Percentiles rank a stretch among this genome's conserved stretches.
phyloP scores from a whole-genome alignment of 2,329 filamentous ascomycete species.

The Neofusicoccum cordaticola region DNA sequence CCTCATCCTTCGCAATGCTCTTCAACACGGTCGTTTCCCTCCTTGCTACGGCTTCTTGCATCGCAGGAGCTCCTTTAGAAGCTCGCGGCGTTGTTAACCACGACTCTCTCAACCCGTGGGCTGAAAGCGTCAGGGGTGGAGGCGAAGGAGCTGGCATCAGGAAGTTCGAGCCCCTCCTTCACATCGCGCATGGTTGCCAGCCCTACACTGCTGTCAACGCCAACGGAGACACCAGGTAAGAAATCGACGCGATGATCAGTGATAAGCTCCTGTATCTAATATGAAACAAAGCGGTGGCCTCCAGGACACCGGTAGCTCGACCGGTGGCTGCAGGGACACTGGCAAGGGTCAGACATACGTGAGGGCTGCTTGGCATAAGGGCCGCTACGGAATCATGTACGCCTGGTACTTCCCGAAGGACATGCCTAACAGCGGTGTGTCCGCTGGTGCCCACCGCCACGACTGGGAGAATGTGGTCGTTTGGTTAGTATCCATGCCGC shows the following conservation, averaged over 20 bases:
- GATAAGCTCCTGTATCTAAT: background rate
- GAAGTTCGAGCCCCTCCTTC: constrained; percentile 23
- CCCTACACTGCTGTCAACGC: constrained; percentile 24
- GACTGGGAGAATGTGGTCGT: constrained; percentile 43
- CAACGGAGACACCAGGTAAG: constrained; percentile 18
- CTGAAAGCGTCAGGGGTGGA: constrained; percentile 50
- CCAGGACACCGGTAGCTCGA: constrained; percentile 28
- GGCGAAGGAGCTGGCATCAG: constrained; percentile 19
- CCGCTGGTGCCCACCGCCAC: constrained; percentile 38
- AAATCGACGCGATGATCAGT: background rate
- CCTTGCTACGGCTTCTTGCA: background rate
- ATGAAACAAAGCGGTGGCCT: constrained; percentile 33
- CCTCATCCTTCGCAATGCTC: background rate
- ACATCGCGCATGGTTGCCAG: constrained; percentile 27
- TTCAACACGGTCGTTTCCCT: background rate
- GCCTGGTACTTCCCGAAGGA: constrained; percentile 51
- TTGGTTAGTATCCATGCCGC: constrained; percentile 26
- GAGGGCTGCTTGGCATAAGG: constrained; percentile 29
- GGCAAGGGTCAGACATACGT: constrained; percentile 41
- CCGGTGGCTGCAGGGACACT: constrained; percentile 32
- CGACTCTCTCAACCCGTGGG: constrained; percentile 18
- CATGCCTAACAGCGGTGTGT: constrained; percentile 32
- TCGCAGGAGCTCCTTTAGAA: background rate
- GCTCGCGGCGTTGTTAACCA: background rate
- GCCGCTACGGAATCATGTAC: constrained; percentile 41